Conservation (phyloP, 352 stramenopile genomes). For the Phytophthora quininea region DNA sequence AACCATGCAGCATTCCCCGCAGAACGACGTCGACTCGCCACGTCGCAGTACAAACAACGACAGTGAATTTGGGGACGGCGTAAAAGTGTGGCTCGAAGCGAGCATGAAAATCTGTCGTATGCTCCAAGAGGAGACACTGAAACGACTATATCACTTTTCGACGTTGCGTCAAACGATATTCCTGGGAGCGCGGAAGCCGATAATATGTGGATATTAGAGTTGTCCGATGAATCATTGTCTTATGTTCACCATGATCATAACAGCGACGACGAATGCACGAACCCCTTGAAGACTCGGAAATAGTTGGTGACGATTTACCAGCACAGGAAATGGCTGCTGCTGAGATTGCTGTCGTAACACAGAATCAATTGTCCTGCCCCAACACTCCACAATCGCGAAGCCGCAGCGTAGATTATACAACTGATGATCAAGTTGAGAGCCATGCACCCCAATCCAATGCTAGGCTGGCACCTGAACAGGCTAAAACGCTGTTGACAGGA, state of each 20-base stretch:
- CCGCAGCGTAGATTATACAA: neutral
- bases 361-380: constrained; percentile 8
- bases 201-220: constrained; percentile 38
- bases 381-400: constrained; percentile 27
- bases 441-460: neutral
- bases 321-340: neutral
- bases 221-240: constrained; percentile 10
- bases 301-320: constrained; percentile 6
- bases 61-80: constrained; percentile 14
- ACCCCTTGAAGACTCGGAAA: constrained; percentile 12
- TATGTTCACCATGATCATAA: constrained; percentile 7
- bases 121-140: constrained; percentile 39
- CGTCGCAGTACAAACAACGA: constrained; percentile 25
- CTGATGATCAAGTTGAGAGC: neutral
- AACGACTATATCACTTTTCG: constrained; percentile 32
- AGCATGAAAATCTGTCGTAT: constrained; percentile 19
- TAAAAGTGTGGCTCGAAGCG: constrained; percentile 23
- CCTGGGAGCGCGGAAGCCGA: constrained; percentile 27
- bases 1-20: constrained; percentile 9
- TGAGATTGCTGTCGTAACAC: constrained; percentile 8
- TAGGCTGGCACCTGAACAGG: constrained; percentile 8
- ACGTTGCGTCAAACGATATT: constrained; percentile 26
- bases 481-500: constrained; percentile 14
- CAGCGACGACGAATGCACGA: constrained; percentile 24
- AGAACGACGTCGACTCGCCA: constrained; percentile 19